Evolutionary conservation across 805 yeast genomes (phyloP).

Genomic region (Spencermartinsiella europaea): DNA sequence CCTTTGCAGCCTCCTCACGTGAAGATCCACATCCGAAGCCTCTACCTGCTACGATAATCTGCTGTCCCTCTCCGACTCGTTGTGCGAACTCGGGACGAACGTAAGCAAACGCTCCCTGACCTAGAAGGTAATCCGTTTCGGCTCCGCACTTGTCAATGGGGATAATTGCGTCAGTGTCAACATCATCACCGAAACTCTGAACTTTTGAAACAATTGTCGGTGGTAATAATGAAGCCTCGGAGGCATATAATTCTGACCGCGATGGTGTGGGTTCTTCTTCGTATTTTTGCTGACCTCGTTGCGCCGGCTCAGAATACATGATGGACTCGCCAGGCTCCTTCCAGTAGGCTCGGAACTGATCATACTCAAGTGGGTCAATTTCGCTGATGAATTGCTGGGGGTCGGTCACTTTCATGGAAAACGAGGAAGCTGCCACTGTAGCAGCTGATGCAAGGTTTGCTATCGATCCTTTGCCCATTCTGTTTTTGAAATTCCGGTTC

Average conservation of each 20-base stretch:
- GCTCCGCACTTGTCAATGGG: conserved; percentile 14
- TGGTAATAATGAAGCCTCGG: conserved; percentile 8
- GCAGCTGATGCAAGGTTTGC: conserved; percentile 13
- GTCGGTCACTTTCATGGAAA: conserved; percentile 11
- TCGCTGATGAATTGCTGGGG: conserved; percentile 5
- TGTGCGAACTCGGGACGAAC: conserved; percentile 13
- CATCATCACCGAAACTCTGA: conserved; percentile 13
- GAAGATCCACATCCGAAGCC: conserved; percentile 16
- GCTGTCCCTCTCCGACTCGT: conserved; percentile 4
- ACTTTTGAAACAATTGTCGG: conserved; percentile 8
- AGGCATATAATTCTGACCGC: conserved; percentile 4
- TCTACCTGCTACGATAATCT: conserved; percentile 12
- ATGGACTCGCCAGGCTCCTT: conserved; percentile 6
- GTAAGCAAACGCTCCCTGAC: conserved; percentile 12
- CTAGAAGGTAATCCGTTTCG: conserved; percentile 6
- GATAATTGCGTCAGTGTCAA: conserved; percentile 17
- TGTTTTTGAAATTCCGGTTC: conserved; percentile 11
- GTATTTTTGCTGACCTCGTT: not conserved
- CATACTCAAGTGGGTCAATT: conserved; percentile 6
- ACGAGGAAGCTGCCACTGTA: conserved; percentile 13
- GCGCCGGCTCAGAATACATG: conserved; percentile 10
- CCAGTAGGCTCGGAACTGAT: conserved; percentile 11
- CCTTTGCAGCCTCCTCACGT: conserved; percentile 12
- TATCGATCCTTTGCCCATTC: conserved; percentile 16
- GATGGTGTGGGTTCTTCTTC: not conserved